phyloP scores from a whole-genome alignment of 345 rosid species.

The Eucalyptus marginata region DNA sequence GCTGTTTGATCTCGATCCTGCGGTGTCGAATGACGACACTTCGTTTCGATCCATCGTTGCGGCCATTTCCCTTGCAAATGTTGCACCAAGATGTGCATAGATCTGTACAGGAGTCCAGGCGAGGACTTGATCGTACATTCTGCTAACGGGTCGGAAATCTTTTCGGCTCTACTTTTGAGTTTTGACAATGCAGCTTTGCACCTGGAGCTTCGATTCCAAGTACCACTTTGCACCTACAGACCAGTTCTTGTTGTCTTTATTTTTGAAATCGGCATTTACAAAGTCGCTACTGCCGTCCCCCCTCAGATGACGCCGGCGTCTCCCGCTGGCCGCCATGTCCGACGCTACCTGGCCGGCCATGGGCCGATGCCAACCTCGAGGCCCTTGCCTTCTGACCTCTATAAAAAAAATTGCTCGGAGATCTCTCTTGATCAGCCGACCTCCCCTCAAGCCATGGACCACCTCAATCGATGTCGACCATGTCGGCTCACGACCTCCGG shows the following conservation, averaged over 20 bases:
- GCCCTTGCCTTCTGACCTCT: not conserved
- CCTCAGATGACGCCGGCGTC: not conserved
- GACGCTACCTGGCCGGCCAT: not conserved
- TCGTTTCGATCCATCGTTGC: too few species aligned
- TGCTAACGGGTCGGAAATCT: not conserved
- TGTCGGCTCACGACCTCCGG: not conserved
- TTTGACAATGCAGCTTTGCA: not conserved
- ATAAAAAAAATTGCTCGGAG: not conserved
- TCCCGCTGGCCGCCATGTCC: not conserved
- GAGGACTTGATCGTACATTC: not conserved
- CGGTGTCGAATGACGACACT: too few species aligned
- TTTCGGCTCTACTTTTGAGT: not conserved
- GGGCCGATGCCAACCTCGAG: not conserved
- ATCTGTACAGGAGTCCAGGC: too few species aligned
- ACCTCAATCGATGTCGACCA: too few species aligned
- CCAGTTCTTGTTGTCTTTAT: not conserved
- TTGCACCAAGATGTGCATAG: too few species aligned
- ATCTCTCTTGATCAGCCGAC: not conserved
- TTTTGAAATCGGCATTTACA: not conserved
- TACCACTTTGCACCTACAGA: not conserved
- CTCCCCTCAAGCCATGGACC: not conserved
- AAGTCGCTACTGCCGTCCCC: not conserved
- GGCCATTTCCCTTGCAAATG: too few species aligned
- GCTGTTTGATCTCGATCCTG: too few species aligned
- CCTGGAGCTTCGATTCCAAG: not conserved